Evolutionary conservation across 768 basidiomycete genomes (phyloP), one percentile per base, ranked within the genome.

Genomic region (Coprinopsis strossmayeri): DNA sequence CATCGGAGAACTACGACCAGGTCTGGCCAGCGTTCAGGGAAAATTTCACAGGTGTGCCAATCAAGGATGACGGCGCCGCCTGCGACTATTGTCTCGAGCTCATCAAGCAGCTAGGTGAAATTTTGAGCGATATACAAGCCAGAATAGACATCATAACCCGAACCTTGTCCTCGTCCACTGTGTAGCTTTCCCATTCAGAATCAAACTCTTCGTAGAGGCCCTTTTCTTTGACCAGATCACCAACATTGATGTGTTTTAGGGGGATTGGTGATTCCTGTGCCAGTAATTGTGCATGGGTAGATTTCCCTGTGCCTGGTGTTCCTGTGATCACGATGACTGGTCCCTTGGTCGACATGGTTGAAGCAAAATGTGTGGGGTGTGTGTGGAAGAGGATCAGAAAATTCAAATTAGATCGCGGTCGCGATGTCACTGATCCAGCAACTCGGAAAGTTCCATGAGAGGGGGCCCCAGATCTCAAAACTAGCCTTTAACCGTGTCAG

Each of bases 11-110:
- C 93, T 32, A 98, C 83, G 40, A 96, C 93, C 25, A 98, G 76
- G 67, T 99, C 96, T 20, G 87, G 75, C 96, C 96, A 98, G 49
- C 95, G 79, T 65, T 99, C 93, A 0, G 96, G 96, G 57, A 94
- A 99, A 28, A 83, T 66, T 53, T 92, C 92, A 66, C 91, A 93
- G 18, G 88, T 88, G 62, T 96, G 92, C 91, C 93, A 95, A 65
- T 96, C 92, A 24, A 96, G 82, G 48, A 96, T 81, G 53, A 93
- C 67, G 15, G 90, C 90, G 7, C 91, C 93, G 37, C 67, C 69
- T 0, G 75, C 66, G 0, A 77, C 78, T 23, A 87, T 58, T 0
- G 82, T 77, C 63, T 96, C 92, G 21, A 97, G 73, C 62, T 91
- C 87, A 60, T 97, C 93, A 18, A 97, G 67, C 23, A 96, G 70